Evolutionary conservation across 2,329 filamentous ascomycete species (phyloP), one percentile per base, ranked within the genome.

Genomic region (Colletotrichum tropicicola): DNA sequence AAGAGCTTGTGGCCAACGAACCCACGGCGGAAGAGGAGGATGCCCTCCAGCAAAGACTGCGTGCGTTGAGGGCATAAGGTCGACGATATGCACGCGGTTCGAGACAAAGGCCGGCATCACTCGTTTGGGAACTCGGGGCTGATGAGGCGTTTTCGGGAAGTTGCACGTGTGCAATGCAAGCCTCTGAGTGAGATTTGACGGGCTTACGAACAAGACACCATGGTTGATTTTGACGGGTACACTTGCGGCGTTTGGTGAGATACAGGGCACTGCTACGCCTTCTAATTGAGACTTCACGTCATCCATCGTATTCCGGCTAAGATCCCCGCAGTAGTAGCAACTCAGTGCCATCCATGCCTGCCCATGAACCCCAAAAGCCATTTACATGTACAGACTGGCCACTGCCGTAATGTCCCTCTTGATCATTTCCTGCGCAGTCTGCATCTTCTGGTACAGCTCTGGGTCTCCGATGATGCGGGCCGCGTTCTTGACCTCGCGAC

Each of bases 341-440:
- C n/a, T n/a, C n/a, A n/a, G n/a, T n/a, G n/a, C n/a, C n/a, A n/a
- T n/a, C 5, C 39, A 43, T 21, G 12, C n/a, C n/a, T 43, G n/a
- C n/a, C n/a, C n/a, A n/a, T n/a, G n/a, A n/a, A n/a, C n/a, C n/a
- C n/a, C n/a, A n/a, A n/a, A 30, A 15, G 8, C 6, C 15, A 19
- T 15, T 69, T 84, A 97, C 91, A 97, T 94, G 74, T 97, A 97
- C 73, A 97, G 79, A 76, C 91, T 93, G 13, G 94, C 93, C 39
- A 94, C 93, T 17, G 94, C 94, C 21, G 93, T 97, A 57, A 97
- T 96, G 77, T 98, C 96, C 73, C 96, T 84, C 85, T 97, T 97
- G 76, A 99, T 99, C 86, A 98, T 87, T 83, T 99, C 96, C 85
- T 98, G 95, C 70, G 95, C 97, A 68, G 90, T 90, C 80, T 97